Evolutionary conservation across 2,329 filamentous ascomycete species (phyloP).

Genomic region (Rugonectria rugulosa): DNA sequence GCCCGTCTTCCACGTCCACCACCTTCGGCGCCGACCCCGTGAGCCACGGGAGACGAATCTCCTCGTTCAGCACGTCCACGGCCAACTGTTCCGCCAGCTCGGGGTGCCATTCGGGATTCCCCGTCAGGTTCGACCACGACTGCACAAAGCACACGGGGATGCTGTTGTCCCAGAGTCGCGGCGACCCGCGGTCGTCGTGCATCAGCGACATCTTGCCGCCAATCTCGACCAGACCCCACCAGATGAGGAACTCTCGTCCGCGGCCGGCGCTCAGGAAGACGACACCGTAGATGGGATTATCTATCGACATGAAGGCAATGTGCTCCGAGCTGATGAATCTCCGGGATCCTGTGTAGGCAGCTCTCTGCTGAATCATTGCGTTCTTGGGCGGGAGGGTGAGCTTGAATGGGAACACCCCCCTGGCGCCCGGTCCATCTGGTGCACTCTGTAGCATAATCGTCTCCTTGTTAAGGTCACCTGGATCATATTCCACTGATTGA

Average conservation of each 20-base stretch:
- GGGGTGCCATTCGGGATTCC: slow-evolving; percentile 27
- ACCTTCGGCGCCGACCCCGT: slow-evolving; percentile 31
- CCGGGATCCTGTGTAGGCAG: slow-evolving; percentile 37
- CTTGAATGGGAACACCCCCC: slow-evolving; percentile 38
- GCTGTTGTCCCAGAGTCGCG: slow-evolving; percentile 38
- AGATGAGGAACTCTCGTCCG: slow-evolving; percentile 36
- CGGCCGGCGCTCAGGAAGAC: slow-evolving; percentile 35
- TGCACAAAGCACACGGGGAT: slow-evolving; percentile 39
- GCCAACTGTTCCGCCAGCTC: slow-evolving; percentile 33
- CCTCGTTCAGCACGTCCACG: slow-evolving; percentile 38
- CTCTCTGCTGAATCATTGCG: slow-evolving; percentile 32
- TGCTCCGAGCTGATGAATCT: slow-evolving; percentile 35
- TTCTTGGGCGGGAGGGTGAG: slow-evolving; percentile 34
- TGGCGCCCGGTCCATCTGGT: slow-evolving; percentile 30
- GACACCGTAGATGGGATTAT: slow-evolving; percentile 38
- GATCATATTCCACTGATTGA: slow-evolving; percentile 37
- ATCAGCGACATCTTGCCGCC: slow-evolving; percentile 34
- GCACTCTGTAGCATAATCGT: slow-evolving; percentile 36
- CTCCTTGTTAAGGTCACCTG: slow-evolving; percentile 35
- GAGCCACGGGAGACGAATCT: slow-evolving; percentile 34
- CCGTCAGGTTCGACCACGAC: slow-evolving; percentile 37
- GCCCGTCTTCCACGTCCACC: slow-evolving; percentile 36
- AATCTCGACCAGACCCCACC: slow-evolving; percentile 39
- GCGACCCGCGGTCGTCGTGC: slow-evolving; percentile 33
- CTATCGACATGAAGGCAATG: slow-evolving; percentile 30